Conservation (phyloP, 345 rosid species). For the Raphanus raphanistrum region DNA sequence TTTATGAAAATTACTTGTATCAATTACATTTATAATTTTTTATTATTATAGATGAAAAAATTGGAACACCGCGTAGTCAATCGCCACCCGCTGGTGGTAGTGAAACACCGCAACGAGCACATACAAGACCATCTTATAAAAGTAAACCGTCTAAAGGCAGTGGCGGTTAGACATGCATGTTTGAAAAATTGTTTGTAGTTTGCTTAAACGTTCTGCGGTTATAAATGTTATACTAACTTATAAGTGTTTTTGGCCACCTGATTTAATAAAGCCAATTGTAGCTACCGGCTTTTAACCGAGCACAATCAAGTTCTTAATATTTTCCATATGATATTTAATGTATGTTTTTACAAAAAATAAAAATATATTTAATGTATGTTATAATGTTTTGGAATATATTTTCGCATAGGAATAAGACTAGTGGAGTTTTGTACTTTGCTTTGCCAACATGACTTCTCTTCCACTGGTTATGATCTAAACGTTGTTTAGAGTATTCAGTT, state of each 20-base stretch:
- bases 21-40: background rate
- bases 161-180: background rate
- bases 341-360: background rate
- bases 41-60: background rate
- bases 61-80: background rate
- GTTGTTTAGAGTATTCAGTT: background rate
- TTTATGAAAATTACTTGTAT: background rate
- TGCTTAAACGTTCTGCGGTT: background rate
- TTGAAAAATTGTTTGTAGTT: background rate
- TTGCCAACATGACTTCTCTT: background rate
- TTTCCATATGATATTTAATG: background rate
- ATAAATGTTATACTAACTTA: background rate
- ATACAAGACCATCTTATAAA: background rate
- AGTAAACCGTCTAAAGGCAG: background rate
- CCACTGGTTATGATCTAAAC: background rate
- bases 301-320: background rate
- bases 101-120: background rate
- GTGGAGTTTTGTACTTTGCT: background rate
- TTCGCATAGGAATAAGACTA: background rate
- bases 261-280: background rate
- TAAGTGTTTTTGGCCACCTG: background rate
- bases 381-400: background rate
- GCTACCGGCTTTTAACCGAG: background rate
- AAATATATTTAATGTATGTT: no score
- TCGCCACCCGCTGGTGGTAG: background rate